A percentile compares a stretch with the other conserved stretches of the same genome.
Conservation (phyloP, 1,284 basidiomycete species). For the Apiotrichum siamense region DNA sequence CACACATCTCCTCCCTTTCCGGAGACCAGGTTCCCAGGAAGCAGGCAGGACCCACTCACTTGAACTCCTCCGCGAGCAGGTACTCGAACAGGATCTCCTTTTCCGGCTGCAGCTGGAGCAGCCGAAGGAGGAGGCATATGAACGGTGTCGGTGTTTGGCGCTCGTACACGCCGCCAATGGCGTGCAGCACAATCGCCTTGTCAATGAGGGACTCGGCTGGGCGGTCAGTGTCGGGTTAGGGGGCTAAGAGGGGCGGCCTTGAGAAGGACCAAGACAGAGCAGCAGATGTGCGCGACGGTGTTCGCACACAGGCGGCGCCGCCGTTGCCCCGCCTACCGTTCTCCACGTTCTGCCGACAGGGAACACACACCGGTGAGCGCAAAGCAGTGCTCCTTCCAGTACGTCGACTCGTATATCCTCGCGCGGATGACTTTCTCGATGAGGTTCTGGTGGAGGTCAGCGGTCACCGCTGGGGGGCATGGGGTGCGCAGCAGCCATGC, state of each 20-base stretch:
- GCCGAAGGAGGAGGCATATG: constrained; percentile 82
- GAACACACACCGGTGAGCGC: constrained; percentile 75
- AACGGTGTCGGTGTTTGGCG: constrained; percentile 90
- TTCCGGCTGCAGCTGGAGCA: constrained; percentile 95
- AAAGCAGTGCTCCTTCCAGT: constrained; percentile 97
- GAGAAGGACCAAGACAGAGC: background rate
- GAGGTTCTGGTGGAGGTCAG: constrained; percentile 59
- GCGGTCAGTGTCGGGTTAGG: no score
- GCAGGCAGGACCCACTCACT: constrained; percentile 66
- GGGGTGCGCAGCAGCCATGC: background rate
- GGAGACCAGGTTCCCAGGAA: no score
- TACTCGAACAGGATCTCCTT: constrained; percentile 95
- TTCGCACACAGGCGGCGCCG: no score
- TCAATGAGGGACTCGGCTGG: constrained; percentile 88
- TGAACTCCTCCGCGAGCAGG: constrained; percentile 91
- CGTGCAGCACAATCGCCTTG: constrained; percentile 73
- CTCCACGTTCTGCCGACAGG: background rate
- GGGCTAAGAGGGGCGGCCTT: background rate
- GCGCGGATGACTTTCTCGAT: constrained; percentile 95
- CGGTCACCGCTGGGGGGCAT: background rate
- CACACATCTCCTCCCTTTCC: no score
- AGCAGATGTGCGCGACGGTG: background rate
- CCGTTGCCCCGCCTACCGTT: background rate
- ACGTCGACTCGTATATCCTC: constrained; percentile 90
- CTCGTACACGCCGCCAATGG: constrained; percentile 81